A percentile compares a stretch with the other conserved stretches of the same genome.
Conservation (phyloP, 2,329 filamentous ascomycete genomes). For the Biscogniauxia sp. region DNA sequence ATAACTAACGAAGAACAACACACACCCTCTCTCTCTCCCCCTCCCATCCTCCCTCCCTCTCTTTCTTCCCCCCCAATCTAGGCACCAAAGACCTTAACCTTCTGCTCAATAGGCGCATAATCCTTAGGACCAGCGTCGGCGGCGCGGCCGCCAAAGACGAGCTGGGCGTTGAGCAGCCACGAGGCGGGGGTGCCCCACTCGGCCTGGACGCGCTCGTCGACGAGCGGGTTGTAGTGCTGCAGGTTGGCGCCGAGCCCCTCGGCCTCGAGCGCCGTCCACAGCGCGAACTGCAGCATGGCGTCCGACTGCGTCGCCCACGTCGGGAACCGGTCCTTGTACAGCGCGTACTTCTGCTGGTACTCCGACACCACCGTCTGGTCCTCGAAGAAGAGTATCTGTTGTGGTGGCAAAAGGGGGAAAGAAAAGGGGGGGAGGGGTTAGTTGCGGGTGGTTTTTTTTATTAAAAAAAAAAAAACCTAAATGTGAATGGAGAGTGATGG, state of each 20-base stretch:
- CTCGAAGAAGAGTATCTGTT: conserved; percentile 78
- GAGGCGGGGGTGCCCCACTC: conserved; percentile 68
- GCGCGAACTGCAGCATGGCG: conserved; percentile 77
- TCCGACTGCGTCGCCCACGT: conserved; percentile 72
- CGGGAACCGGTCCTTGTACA: conserved; percentile 79
- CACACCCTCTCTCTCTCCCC: too few species aligned
- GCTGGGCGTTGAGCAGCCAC: conserved; percentile 78
- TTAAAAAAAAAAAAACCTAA: too few species aligned
- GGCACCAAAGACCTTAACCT: conserved; percentile 63
- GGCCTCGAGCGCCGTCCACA: conserved; percentile 80
- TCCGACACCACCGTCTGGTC: conserved; percentile 65
- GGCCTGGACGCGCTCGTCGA: conserved; percentile 67
- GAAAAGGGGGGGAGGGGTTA: background rate
- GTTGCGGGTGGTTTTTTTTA: too few species aligned
- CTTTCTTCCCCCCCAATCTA: conserved; percentile 26
- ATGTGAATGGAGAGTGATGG: too few species aligned
- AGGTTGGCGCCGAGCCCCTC: conserved; percentile 86
- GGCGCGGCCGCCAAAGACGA: conserved; percentile 73
- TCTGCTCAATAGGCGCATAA: conserved; percentile 62
- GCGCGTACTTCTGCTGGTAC: conserved; percentile 66
- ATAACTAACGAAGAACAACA: too few species aligned
- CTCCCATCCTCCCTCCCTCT: background rate
- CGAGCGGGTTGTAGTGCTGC: conserved; percentile 89
- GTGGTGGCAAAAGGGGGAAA: background rate
- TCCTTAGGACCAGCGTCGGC: conserved; percentile 61